Base-by-base conservation (phyloP, 306 rosid species). In the Acmispon strigosus region DNA sequence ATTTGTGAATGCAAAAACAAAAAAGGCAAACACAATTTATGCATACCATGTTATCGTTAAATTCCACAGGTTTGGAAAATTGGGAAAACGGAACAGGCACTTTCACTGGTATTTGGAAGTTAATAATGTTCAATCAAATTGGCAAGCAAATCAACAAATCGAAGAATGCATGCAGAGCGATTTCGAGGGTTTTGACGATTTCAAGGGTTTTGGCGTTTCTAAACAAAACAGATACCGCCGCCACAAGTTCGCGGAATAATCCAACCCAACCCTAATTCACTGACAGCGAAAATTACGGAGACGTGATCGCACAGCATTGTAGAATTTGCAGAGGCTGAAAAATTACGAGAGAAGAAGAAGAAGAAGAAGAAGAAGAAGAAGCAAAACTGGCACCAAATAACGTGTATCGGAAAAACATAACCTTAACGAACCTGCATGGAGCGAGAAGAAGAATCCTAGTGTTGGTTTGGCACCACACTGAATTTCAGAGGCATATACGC, bases 261-360 rank as follows among this genome's bases (percentile, higher is more conserved):
- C 16, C 7, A 19, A 72, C 48, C 58, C 2, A 72, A 77, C 79
- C 85, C 79, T 77, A 73, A 73, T 29, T 48, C 39, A 61, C 16
- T 11, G 14, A 10, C 39, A 61, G 61, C 12, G 17, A 34, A 59
- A 59, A 49, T 56, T 24, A 32, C 50, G 13, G 10, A 18, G 32
- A 27, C 17, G 16, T 18, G 7, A 56, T 60, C 29, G 36, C 16
- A 17, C 18, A 12, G 22, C 11, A 16, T 45, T 14, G 66, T 16
- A 29, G 42, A 59, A 36, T n/a, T 42, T 16, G 0, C 1, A 52
- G 44, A 17, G 51, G 49, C 14, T 18, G 8, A 17, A 15, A 34
- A 41, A 22, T 5, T 2, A 3, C 0, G 22, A 27, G 24, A 8
- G 12, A 11, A 4, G 6, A 11, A 12, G 4, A 12, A 10, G 47